Evolutionary conservation across 2,329 filamentous ascomycete species (phyloP), one percentile per base, ranked within the genome.

Genomic region (Sclerotinia trifoliorum): DNA sequence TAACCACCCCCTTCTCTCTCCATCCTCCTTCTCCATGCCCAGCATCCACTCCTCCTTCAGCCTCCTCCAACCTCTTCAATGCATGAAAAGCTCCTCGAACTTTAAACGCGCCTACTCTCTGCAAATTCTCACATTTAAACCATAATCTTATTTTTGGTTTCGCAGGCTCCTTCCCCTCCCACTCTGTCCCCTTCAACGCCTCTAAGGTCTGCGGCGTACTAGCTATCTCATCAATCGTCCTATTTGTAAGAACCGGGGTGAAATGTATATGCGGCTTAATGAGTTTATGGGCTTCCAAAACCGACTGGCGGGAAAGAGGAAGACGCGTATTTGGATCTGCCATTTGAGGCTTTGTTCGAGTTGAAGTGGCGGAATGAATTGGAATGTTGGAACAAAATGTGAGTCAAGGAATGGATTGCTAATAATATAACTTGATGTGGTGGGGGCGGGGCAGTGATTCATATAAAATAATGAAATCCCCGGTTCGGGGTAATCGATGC

Each of bases 61-160:
- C 85, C 71, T 78, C 79, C 76, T 90, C 87, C 76, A 97, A 80
- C 68, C 90, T 80, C 75, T 88, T 84, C 49, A 97, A 77, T 0
- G 94, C 93, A 79, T 97, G 92, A 74, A 97, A 97, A 0, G 94
- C 94, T 6, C 94, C 95, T 8, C 94, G 84, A 21, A 88, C 90
- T 81, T 98, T 98, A 83, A 98, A 98, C 0, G 94, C 94, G 64
- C 94, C 95, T 66, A 96, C 88, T 67, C 88, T 88, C 82, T 98
- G 95, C 69, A 92, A 82, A 79, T 97, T 97, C 83, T 98, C 94
- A 79, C 93, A 96, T 82, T 98, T 98, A 86, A 98, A 96, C 82
- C 92, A 95, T 65, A 98, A 83, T 17, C 87, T 83, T 51, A 97
- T 81, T 62, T 81, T 86, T 0, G 93, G 93, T 5, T 78, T 81